Base-by-base conservation (phyloP, 345 rosid genomes). In the Microcos paniculata region DNA sequence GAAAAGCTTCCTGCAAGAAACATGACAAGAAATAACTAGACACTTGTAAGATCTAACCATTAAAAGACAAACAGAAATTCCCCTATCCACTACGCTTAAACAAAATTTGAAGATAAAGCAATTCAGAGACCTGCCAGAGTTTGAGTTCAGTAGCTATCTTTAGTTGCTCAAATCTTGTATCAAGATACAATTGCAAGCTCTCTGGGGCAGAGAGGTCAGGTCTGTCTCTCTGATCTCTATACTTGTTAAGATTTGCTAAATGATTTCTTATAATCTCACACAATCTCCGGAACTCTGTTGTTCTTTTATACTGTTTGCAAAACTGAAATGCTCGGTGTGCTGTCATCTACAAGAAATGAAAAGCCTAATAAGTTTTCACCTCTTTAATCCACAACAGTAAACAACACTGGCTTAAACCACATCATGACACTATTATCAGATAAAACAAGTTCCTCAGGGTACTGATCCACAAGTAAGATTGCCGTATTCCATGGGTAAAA, bases 251-350 rank as follows among this genome's bases (percentile, higher is more conserved):
- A 77, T 96, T 96, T 8, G 91, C 85, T 68, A 96, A 80, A 87
- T 96, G 99, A 62, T 94, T 96, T 80, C 98, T 88, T 71, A 94
- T 96, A 52, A 96, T 96, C 86, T 96, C 99, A 79, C 98, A 96
- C 35, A 96, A 84, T 76, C 99, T 89, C 62, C 98, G 92, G 65
- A 96, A 96, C 71, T 94, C 99, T 1, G 99, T 96, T 67, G 98
- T 91, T 31, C 99, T 79, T 76, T 87, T 96, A 84, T 94, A 92
- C 80, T 94, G 97, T 87, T 92, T 96, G 84, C 99, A 94, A 85
- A 96, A 96, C 82, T 94, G 98, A 84, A 96, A 94, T 13, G 99
- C 98, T 30, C 92, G 89, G 57, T 94, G 98, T 21, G 99, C 98
- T 73, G 99, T 92, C 99, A 94, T 96, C 99, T 96, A 78, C 83